Conservation (phyloP, 139 green algal species). For the Chlorella vulgaris region DNA sequence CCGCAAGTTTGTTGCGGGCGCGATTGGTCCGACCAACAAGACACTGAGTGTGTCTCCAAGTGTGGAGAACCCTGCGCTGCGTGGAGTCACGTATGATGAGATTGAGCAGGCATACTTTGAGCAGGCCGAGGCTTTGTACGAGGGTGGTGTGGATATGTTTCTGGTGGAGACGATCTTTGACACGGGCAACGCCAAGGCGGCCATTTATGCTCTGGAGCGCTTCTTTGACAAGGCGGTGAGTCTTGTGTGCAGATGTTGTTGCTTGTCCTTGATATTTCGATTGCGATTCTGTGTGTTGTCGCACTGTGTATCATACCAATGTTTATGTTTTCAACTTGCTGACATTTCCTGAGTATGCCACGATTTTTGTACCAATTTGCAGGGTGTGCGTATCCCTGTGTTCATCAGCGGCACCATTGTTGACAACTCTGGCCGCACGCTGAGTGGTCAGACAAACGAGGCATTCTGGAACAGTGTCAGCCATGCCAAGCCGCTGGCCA, state of each 20-base stretch:
- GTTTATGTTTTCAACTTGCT: too few species aligned
- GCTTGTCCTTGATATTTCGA: neutral
- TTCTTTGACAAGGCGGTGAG: conserved; percentile 81
- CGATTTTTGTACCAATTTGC: conserved; percentile 93
- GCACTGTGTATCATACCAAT: conserved; percentile 81
- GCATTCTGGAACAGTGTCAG: conserved; percentile 96
- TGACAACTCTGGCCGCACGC: conserved; percentile 93
- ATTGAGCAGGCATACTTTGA: conserved; percentile 94
- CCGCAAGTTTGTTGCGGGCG: conserved; percentile 92
- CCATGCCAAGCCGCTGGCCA: conserved; percentile 89
- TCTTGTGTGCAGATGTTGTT: neutral
- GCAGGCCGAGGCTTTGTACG: conserved; percentile 86
- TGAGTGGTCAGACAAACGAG: conserved; percentile 98
- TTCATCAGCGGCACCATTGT: conserved; percentile 97
- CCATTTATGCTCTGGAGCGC: conserved; percentile 92
- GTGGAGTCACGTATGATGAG: conserved; percentile 95
- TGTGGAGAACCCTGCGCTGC: conserved; percentile 96
- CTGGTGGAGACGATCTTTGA: conserved; percentile 99
- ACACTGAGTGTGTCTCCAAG: conserved; percentile 94
- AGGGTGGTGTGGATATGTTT: conserved; percentile 94
- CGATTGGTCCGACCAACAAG: conserved; percentile 96
- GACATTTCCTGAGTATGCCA: conserved; percentile 99
- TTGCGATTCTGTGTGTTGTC: neutral
- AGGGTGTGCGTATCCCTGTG: conserved; percentile 85
- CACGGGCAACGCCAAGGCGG: conserved; percentile 97